phyloP scores from a whole-genome alignment of 441 rosid genomes.

The Erodium moschatum region DNA sequence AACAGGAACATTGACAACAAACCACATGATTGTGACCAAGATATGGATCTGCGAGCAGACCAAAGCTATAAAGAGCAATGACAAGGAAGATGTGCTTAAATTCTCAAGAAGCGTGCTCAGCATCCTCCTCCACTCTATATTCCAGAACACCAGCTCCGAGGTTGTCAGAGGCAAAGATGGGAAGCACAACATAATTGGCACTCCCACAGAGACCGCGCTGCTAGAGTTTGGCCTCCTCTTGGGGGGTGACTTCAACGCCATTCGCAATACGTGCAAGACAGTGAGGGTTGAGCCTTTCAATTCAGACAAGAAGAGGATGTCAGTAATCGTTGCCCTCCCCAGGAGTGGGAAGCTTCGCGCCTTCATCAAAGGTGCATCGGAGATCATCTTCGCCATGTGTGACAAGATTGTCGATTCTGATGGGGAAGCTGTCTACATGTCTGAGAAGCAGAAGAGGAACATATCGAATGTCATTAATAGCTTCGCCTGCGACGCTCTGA shows the following conservation, averaged over 20 bases:
- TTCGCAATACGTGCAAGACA: constrained; percentile 33
- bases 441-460: constrained; percentile 26
- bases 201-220: constrained; percentile 60
- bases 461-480: constrained; percentile 27
- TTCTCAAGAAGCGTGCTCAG: constrained; percentile 25
- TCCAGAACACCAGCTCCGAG: constrained; percentile 53
- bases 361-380: constrained; percentile 48
- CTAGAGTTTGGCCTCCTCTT: constrained; percentile 53
- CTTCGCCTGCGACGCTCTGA: constrained; percentile 36
- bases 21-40: constrained; percentile 37
- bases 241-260: constrained; percentile 41
- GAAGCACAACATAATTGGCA: constrained; percentile 40
- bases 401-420: constrained; percentile 31
- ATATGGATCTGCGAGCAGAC: constrained; percentile 38
- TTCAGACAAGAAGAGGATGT: constrained; percentile 58
- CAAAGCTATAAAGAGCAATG: constrained; percentile 17
- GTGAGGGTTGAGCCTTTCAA: constrained; percentile 56
- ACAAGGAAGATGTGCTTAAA: constrained; percentile 24
- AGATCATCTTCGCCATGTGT: constrained; percentile 36
- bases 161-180: constrained; percentile 47
- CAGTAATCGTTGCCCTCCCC: constrained; percentile 45
- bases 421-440: constrained; percentile 30
- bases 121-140: constrained; percentile 47
- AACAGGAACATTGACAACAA: constrained; percentile 45
- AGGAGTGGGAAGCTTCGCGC: constrained; percentile 23